Conservation (phyloP, 2,329 filamentous ascomycete species). For the Epichloe uncinata region DNA sequence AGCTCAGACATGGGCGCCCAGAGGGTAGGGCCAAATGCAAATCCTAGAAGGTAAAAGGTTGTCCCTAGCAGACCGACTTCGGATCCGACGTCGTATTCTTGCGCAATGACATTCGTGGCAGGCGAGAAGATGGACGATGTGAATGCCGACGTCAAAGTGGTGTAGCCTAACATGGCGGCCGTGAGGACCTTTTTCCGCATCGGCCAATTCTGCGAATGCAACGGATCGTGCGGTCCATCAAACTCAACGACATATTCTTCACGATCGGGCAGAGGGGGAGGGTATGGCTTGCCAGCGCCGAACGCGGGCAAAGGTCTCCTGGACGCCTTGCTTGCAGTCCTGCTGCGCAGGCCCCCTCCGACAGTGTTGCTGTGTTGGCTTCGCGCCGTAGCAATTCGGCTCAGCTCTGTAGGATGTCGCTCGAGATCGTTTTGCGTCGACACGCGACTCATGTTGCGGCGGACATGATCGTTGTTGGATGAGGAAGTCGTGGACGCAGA, state of each 20-base stretch:
- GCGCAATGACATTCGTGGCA: conserved; percentile 43
- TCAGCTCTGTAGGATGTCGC: conserved; percentile 53
- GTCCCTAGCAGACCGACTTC: conserved; percentile 54
- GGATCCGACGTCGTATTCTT: conserved; percentile 43
- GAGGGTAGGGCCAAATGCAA: conserved; percentile 57
- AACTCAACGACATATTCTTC: conserved; percentile 80
- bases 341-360: conserved; percentile 31
- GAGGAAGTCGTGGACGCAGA: conserved; percentile 37
- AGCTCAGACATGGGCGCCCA: conserved; percentile 65
- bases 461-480: conserved; percentile 21
- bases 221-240: conserved; percentile 66
- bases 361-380: conserved; percentile 63
- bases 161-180: conserved; percentile 56
- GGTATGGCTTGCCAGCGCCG: conserved; percentile 62
- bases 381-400: conserved; percentile 55
- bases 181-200: conserved; percentile 62
- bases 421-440: conserved; percentile 56
- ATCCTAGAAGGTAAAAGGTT: conserved; percentile 57
- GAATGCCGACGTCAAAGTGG: conserved; percentile 58
- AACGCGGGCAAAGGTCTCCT: conserved; percentile 52
- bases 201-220: conserved; percentile 83
- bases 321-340: conserved; percentile 32
- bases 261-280: conserved; percentile 53
- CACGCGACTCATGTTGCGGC: conserved; percentile 43
- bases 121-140: conserved; percentile 64